These are phyloP conservation scores for Candida dubliniensis DNA, from an alignment of 1,139 yeast species.

Conservation along the genomic window DNA sequence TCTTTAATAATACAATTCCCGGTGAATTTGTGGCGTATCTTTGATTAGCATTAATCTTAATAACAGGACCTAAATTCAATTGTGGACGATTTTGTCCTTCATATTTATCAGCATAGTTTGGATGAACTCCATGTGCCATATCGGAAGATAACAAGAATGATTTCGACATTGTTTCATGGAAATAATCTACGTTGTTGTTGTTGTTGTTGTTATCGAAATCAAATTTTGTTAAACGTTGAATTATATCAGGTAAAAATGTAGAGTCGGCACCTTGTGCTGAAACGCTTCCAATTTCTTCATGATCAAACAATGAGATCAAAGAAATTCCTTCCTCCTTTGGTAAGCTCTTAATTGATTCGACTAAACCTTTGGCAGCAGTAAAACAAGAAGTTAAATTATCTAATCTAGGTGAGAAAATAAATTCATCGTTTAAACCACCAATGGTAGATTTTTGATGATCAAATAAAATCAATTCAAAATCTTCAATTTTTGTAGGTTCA, in stretches of 20 bases:
- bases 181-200: conserved; percentile 21
- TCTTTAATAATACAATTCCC: conserved; percentile 77
- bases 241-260: conserved; percentile 76
- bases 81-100: conserved; percentile 79
- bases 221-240: conserved; percentile 62
- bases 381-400: conserved; percentile 89
- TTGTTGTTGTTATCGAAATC: conserved; percentile 19
- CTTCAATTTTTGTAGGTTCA: conserved; percentile 60
- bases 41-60: conserved; percentile 92
- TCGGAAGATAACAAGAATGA: conserved; percentile 91
- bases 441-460: conserved; percentile 81
- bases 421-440: conserved; percentile 90
- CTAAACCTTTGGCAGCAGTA: conserved; percentile 71
- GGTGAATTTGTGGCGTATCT: conserved; percentile 92
- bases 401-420: conserved; percentile 88
- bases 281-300: conserved; percentile 91
- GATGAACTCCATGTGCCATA: conserved; percentile 97
- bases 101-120: conserved; percentile 76
- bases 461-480: conserved; percentile 84
- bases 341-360: conserved; percentile 50
- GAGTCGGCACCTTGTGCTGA: conserved; percentile 98
- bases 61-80: conserved; percentile 86
- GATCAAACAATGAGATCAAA: conserved; percentile 82
- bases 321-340: conserved; percentile 57
- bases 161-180: conserved; percentile 69